Base-by-base conservation (phyloP, 345 rosid genomes). In the Ceriops zippeliana region DNA sequence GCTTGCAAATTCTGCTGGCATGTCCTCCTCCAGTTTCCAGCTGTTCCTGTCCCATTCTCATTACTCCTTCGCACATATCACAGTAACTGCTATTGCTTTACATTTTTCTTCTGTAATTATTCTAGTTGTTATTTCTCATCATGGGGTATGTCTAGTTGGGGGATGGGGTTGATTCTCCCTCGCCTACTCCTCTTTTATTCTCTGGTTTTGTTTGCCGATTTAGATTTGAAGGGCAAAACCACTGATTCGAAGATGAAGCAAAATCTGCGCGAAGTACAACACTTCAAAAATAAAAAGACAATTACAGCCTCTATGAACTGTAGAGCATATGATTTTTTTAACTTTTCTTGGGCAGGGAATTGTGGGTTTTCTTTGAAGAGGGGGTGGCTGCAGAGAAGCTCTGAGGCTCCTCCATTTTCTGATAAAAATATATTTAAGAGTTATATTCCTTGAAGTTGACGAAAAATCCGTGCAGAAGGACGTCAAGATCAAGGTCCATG, bases 381-480 rank as follows among this genome's bases (percentile, higher is more conserved):
- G 58, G 51, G 63, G 2, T 16, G 27, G 28, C 59, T 22, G 1
- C 5, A 22, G 59, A 54, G 58, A 53, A 69, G 59, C 63, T 73
- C 68, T 70, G 68, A 72, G 64, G 46, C 70, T 37, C 80, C 71
- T 74, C 30, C 68, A 69, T 52, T 78, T 78, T 58, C 7, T 5
- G 68, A 34, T 63, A 67, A 70, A 31, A 28, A 42, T 51, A 42
- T 13, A 42, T 13, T 17, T 2, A 42, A 42, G 4, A 8, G 16
- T 60, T 27, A 79, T 70, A 51, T 75, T 80, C 82, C 79, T 77
- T 53, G 82, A 70, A 73, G 80, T 62, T 63, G 73, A 78, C 86
- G 78, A 72, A 66, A 69, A 28, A 69, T 63, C 54, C 72, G 76
- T 71, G 71, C 68, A 70, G 67, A 68, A 63, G 80, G 59, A 70